Evolutionary conservation across 106 monocot genomes (phyloP).

Genomic region (Dendrobium catenatum): DNA sequence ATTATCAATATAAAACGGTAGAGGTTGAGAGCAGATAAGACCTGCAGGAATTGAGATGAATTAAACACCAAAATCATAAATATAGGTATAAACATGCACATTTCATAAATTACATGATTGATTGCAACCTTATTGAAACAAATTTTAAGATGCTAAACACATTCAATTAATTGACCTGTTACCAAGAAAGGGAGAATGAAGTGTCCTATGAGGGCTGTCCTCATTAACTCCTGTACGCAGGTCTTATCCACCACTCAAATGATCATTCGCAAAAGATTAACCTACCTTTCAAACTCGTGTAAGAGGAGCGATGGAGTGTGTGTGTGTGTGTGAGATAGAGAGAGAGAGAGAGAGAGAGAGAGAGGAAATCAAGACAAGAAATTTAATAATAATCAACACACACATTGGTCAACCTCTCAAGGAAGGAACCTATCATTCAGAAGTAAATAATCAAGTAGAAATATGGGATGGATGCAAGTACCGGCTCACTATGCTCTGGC

Average conservation of each 20-base stretch:
- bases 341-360: background rate
- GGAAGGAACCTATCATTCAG: background rate
- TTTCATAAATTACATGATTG: background rate
- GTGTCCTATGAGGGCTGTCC: background rate
- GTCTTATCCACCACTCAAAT: background rate
- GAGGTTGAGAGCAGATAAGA: constrained; percentile 91
- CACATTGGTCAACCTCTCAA: background rate
- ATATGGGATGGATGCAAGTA: constrained; percentile 10
- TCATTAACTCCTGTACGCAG: background rate
- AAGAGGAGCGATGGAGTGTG: background rate
- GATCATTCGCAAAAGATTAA: background rate
- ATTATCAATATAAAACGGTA: constrained; percentile 68
- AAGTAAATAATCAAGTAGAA: background rate
- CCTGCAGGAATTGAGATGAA: constrained; percentile 30
- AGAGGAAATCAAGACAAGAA: background rate
- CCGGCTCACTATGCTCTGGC: constrained; percentile 75
- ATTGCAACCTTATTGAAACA: background rate
- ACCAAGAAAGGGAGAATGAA: background rate
- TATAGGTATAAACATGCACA: background rate
- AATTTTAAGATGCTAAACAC: background rate
- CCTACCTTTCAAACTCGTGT: background rate
- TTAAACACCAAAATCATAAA: constrained; percentile 2
- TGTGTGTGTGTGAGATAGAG: background rate
- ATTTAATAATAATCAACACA: background rate
- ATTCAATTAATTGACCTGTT: background rate